phyloP scores from a whole-genome alignment of 164 flowering plant species.

The Sextonia rubra region DNA sequence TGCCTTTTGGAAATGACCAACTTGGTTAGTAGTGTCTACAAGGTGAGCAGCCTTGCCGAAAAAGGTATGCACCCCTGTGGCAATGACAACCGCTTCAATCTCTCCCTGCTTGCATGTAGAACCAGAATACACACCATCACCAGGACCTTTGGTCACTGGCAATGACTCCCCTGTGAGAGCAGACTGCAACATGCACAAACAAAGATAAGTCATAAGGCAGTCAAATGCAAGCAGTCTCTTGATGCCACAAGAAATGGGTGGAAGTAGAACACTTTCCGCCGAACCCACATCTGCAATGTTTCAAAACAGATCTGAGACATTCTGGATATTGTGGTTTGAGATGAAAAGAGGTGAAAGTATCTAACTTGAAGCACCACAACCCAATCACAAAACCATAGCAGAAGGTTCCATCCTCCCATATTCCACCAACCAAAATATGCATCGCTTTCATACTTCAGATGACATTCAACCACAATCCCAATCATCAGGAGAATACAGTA shows the following conservation, averaged over 20 bases:
- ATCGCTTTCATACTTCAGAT: background rate
- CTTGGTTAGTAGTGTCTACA: slow-evolving; percentile 37
- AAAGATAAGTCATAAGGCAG: background rate
- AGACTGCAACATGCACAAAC: slow-evolving; percentile 21
- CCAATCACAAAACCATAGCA: background rate
- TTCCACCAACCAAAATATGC: background rate
- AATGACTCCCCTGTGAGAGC: slow-evolving; percentile 41
- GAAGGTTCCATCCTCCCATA: too few species aligned
- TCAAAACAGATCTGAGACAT: background rate
- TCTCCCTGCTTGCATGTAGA: slow-evolving; percentile 45
- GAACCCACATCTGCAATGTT: too few species aligned
- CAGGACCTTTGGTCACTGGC: slow-evolving; percentile 40
- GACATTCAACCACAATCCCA: background rate
- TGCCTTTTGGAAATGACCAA: slow-evolving; percentile 40
- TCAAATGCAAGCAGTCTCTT: background rate
- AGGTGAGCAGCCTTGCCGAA: slow-evolving; percentile 48
- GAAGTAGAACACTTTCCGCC: too few species aligned
- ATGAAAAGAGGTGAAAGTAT: background rate
- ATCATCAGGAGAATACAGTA: background rate
- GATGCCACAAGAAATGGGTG: too few species aligned
- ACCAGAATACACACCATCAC: slow-evolving; percentile 43
- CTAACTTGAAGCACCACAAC: background rate
- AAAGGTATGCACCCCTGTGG: slow-evolving; percentile 45
- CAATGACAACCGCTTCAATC: slow-evolving; percentile 41
- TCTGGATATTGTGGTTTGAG: background rate